These are phyloP conservation scores for Pichia sp. DNA, from an alignment of 1,139 yeast species.

Conservation along the genomic window DNA sequence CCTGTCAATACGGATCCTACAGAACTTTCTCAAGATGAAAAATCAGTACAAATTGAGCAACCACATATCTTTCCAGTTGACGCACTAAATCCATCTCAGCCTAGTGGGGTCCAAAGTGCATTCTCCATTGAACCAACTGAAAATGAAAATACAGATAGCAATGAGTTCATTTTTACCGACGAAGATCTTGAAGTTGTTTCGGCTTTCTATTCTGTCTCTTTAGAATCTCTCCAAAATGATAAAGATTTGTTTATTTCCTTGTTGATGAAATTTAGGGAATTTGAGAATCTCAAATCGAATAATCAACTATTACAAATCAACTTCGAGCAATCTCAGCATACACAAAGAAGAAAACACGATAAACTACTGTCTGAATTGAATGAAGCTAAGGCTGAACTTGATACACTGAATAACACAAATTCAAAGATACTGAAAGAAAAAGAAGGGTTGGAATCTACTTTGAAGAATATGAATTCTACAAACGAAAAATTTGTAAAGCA, in stretches of 20 bases:
- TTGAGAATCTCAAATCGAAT: conserved; percentile 45
- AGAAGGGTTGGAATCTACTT: conserved; percentile 21
- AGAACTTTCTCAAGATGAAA: too few relatives aligned
- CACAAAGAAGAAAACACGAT: conserved; percentile 30
- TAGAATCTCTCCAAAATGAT: conserved; percentile 23
- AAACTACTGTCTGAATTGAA: conserved; percentile 29
- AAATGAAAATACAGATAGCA: too few relatives aligned
- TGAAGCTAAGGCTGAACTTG: conserved; percentile 5
- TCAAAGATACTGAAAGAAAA: conserved; percentile 28
- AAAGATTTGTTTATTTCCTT: conserved; percentile 31
- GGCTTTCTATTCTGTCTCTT: conserved; percentile 34
- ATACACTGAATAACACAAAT: conserved; percentile 24
- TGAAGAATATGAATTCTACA: background rate
- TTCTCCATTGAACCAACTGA: too few relatives aligned
- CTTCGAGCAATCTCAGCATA: conserved; percentile 45
- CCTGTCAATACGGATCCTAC: too few relatives aligned
- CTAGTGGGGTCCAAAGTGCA: too few relatives aligned
- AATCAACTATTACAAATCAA: conserved; percentile 44
- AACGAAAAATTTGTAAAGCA: background rate
- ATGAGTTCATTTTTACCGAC: conserved; percentile 5
- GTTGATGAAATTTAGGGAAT: conserved; percentile 39
- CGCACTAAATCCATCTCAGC: too few relatives aligned
- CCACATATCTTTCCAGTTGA: too few relatives aligned
- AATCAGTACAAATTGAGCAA: too few relatives aligned
- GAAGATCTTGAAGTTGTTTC: conserved; percentile 24